Evolutionary conservation across 768 basidiomycete genomes (phyloP).

Genomic region (Lentinula aciculospora): DNA sequence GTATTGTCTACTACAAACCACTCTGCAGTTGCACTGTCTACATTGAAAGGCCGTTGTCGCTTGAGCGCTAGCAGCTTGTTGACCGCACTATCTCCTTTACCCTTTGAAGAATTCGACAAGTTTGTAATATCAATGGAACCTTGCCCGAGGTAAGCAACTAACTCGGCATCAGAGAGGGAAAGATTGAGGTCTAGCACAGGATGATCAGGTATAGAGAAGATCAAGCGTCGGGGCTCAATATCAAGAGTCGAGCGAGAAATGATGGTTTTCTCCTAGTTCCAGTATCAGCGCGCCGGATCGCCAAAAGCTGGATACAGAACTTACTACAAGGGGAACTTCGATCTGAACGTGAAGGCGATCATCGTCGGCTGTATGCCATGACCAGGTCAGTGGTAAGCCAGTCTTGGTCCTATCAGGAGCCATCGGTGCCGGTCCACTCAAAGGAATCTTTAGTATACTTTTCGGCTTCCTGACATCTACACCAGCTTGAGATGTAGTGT

Average conservation of each 20-base stretch:
- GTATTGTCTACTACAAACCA: conserved; percentile 55
- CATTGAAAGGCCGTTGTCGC: conserved; percentile 50
- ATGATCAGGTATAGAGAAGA: conserved; percentile 41
- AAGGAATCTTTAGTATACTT: conserved; percentile 35
- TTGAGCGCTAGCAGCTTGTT: conserved; percentile 43
- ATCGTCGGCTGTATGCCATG: conserved; percentile 38
- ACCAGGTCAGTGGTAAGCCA: conserved; percentile 39
- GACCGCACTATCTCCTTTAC: conserved; percentile 22
- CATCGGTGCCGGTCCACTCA: neutral
- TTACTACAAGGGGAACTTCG: conserved; percentile 51
- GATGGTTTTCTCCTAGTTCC: conserved; percentile 26
- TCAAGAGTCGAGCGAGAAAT: conserved; percentile 52
- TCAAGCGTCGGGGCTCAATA: conserved; percentile 55
- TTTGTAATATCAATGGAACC: conserved; percentile 1
- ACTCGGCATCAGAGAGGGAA: conserved; percentile 47
- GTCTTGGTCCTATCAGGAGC: conserved; percentile 3
- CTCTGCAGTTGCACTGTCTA: conserved; percentile 59
- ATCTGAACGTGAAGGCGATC: conserved; percentile 44
- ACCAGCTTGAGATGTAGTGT: neutral
- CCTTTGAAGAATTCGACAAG: conserved; percentile 15
- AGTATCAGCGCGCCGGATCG: conserved; percentile 2
- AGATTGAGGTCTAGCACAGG: conserved; percentile 57
- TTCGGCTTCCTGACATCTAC: conserved; percentile 21
- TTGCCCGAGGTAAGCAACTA: conserved; percentile 19
- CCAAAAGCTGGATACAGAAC: conserved; percentile 17